Percentiles rank a stretch among this genome's conserved stretches.
Conservation (phyloP, 2,329 filamentous ascomycete species). For the Sporothrix brasiliensis region DNA sequence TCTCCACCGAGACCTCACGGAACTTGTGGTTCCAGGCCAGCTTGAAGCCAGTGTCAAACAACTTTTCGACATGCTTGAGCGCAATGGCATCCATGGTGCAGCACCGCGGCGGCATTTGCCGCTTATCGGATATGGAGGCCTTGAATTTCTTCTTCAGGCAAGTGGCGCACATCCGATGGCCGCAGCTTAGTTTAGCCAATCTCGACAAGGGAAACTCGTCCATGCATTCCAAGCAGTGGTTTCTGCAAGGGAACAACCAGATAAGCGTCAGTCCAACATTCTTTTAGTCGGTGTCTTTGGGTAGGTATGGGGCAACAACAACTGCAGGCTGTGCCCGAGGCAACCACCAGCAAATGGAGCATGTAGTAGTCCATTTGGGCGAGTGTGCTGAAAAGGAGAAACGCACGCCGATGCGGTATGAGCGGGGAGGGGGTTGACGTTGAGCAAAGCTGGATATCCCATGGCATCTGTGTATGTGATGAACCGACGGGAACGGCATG, state of each 20-base stretch:
- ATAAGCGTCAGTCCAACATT: slow-evolving; percentile 3
- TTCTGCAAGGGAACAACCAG: slow-evolving; percentile 48
- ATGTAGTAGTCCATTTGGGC: neutral
- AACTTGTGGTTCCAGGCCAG: slow-evolving; percentile 79
- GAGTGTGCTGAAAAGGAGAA: neutral
- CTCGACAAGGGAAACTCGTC: slow-evolving; percentile 66
- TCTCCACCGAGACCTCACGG: slow-evolving; percentile 71
- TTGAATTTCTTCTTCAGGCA: slow-evolving; percentile 77
- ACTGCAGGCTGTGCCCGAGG: neutral
- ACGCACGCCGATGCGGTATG: too few relatives aligned
- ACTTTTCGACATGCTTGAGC: slow-evolving; percentile 71
- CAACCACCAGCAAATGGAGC: neutral
- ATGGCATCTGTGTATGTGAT: neutral
- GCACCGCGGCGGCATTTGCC: slow-evolving; percentile 83
- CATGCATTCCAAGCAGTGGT: slow-evolving; percentile 73
- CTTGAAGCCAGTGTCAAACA: slow-evolving; percentile 77
- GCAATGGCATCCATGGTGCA: slow-evolving; percentile 75
- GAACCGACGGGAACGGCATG: neutral
- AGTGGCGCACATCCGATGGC: slow-evolving; percentile 76
- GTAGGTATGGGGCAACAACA: neutral
- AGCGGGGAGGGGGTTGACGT: neutral
- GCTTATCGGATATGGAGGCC: slow-evolving; percentile 73
- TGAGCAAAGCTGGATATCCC: neutral
- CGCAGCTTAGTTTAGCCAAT: slow-evolving; percentile 73
- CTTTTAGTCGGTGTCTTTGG: neutral